Base-by-base conservation (phyloP, 73 alveolate genomes). In the Paramecium biaurelia region DNA sequence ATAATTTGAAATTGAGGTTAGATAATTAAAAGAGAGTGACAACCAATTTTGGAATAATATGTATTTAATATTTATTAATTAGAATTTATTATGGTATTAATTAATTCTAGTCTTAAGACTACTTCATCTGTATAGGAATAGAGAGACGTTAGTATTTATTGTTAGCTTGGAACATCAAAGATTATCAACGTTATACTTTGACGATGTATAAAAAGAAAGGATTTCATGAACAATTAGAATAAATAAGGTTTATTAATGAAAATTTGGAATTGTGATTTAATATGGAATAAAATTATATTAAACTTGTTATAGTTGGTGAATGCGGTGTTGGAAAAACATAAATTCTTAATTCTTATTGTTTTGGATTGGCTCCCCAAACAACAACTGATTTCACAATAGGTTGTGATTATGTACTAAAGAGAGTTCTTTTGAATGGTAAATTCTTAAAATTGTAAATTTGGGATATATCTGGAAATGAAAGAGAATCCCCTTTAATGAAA, bases 311-410 rank as follows among this genome's bases (percentile, higher is more conserved):
- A 26, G 89, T 85, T 11, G 89, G 93, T 24, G 67, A 57, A 18
- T 37, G 43, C 10, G 93, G 93, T 12, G 93, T 85, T 7, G 89
- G 89, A 10, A 85, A 85, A 57, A 79, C 76, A n/a, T 18, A 42
- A 79, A 79, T 79, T 26, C 90, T 79, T 1, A 79, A 79, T 47
- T 14, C 90, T 41, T 79, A 79, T 42, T 79, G 74, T 34, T 42
- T 79, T 79, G 90, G 89, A 34, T 41, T 79, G 45, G 28, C n/a
- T 9, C 90, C 74, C 5, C 14, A 38, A 15, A 5, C 11, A 18
- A 49, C 28, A 10, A 56, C 10, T 11, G 45, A 23, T 43, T 53
- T 53, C 59, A 79, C 76, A 45, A 45, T 79, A 24, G 90, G 90
- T 15, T 42, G 90, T 79, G 90, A 79, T 79, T 79, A 79, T 43